Evolutionary conservation across 345 rosid species (phyloP).

Genomic region (Atalantia buxifolia): DNA sequence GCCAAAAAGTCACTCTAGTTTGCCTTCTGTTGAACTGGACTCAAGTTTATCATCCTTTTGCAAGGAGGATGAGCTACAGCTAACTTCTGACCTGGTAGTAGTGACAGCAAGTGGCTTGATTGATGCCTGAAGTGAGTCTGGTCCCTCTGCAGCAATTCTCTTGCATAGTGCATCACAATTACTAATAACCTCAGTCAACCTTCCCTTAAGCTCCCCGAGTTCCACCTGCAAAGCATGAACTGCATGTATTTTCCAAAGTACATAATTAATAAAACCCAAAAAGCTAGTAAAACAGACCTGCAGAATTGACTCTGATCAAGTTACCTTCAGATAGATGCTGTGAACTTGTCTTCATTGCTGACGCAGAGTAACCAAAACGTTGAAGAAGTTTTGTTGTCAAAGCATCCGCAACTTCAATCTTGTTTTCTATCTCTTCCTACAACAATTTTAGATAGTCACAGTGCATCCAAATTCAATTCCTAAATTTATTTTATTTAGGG

Average conservation of each 20-base stretch:
- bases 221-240: conserved; percentile 88
- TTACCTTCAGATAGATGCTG: conserved; percentile 87
- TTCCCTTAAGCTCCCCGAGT: conserved; percentile 87
- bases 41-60: conserved; percentile 5
- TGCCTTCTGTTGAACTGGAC: conserved; percentile 10
- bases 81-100: conserved; percentile 21
- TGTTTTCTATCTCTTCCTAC: conserved; percentile 91
- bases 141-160: conserved; percentile 72
- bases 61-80: conserved; percentile 18
- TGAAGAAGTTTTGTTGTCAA: conserved; percentile 82
- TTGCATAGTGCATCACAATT: conserved; percentile 78
- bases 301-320: neutral
- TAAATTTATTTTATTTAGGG: neutral
- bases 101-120: conserved; percentile 44
- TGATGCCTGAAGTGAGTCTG: conserved; percentile 62
- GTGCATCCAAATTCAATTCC: neutral
- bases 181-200: conserved; percentile 79
- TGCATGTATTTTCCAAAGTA: conserved; percentile 23
- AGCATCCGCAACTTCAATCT: conserved; percentile 91
- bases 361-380: conserved; percentile 67
- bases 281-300: neutral
- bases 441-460: conserved; percentile 13
- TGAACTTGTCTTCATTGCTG: conserved; percentile 72
- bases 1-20: neutral
- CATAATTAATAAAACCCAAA: conserved; percentile 3